phyloP scores from a whole-genome alignment of 2,329 filamentous ascomycete genomes.

The Huntiella decipiens region DNA sequence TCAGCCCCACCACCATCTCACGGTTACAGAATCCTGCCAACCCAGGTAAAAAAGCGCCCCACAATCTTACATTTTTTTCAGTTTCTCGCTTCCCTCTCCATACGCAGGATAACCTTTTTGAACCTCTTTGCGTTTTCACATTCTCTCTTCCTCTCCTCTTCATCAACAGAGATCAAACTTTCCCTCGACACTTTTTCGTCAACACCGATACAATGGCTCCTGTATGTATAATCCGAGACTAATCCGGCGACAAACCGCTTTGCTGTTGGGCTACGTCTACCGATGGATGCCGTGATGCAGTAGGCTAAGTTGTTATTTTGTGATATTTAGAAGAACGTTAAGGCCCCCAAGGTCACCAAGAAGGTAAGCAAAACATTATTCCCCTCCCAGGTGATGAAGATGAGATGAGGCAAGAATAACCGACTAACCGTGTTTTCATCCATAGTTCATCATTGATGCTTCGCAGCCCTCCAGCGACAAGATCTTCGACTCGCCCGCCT shows the following conservation, averaged over 20 bases:
- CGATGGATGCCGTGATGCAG: slow-evolving; percentile 48
- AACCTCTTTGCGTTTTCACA: slow-evolving; percentile 41
- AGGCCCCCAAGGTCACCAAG: slow-evolving; percentile 60
- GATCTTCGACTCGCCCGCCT: slow-evolving; percentile 98
- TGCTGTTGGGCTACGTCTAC: slow-evolving; percentile 62
- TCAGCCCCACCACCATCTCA: not conserved
- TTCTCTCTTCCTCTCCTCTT: not conserved
- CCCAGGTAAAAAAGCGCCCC: not conserved
- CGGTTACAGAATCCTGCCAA: not conserved
- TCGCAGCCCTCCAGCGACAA: slow-evolving; percentile 96
- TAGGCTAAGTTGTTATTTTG: slow-evolving; percentile 65
- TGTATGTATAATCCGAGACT: slow-evolving; percentile 46
- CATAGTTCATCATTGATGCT: slow-evolving; percentile 96
- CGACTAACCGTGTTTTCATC: not conserved
- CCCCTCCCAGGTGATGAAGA: slow-evolving; percentile 10
- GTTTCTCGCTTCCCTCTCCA: slow-evolving; percentile 15
- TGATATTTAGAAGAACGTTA: slow-evolving; percentile 45
- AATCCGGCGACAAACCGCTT: slow-evolving; percentile 40
- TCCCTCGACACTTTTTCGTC: slow-evolving; percentile 12
- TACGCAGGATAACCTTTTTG: slow-evolving; percentile 58
- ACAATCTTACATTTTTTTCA: not conserved
- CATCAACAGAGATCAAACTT: slow-evolving; percentile 7
- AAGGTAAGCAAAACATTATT: slow-evolving; percentile 36
- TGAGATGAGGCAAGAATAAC: not conserved
- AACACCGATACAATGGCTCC: slow-evolving; percentile 51